Base-by-base conservation (phyloP, 495 filamentous ascomycete genomes). In the Podospora anserina region DNA sequence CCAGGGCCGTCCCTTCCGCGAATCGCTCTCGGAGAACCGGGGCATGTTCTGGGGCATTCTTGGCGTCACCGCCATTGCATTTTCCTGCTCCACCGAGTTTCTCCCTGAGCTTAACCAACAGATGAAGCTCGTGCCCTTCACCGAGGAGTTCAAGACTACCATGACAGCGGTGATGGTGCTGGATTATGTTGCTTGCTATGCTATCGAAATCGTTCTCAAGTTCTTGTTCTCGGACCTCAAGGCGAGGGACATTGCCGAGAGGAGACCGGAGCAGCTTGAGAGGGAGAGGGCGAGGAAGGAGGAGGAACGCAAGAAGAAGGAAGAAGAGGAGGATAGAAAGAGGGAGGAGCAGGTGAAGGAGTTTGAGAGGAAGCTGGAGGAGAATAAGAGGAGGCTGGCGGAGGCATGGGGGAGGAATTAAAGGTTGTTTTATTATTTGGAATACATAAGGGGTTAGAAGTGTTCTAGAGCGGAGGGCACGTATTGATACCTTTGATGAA, bases 11-110 rank as follows among this genome's bases (percentile, higher is more conserved):
- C 95, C 95, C 3, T 99, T 99, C 89, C 91, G 95, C 66, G 95
- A 99, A 80, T 90, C 90, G 9, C 92, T 99, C 64, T 87, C 90
- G 1, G 96, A 98, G 82, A 99, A 99, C 82, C 88, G 87, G 73
- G 92, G 92, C 75, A 99, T 99, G 95, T 99, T 94, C 83, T 98
- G 90, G 86, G 96, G 95, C 66, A 89, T 99, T 62, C 80, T 98
- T 6, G 90, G 89, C 64, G 94, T 97, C 9, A 90, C 93, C 5
- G 92, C 80, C 27, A 90, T 98, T 59, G 95, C 95, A 7, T 98
- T 99, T 80, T 91, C 91, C 59, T 97, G 95, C 81, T 94, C 94
- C 5, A 98, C 94, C 3, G 95, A 99, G 79, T 92, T 98, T 70
- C 85, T 98, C 61, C 96, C 95, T 0, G 95, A 97, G 79, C 85